These are phyloP conservation scores for Penicillium aurantiogriseum DNA, from an alignment of 2,329 filamentous ascomycete genomes.

Conservation along the genomic window DNA sequence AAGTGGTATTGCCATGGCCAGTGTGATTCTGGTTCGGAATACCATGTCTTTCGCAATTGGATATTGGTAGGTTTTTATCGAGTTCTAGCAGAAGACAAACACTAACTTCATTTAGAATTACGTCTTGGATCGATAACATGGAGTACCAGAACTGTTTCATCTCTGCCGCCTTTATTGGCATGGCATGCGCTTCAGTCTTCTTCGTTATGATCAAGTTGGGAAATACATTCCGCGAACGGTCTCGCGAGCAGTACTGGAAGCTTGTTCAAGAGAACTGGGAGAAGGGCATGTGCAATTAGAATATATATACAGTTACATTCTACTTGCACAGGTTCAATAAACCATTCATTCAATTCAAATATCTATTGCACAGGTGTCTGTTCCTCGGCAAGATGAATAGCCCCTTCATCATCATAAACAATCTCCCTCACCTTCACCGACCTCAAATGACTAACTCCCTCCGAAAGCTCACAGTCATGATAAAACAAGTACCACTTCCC, in stretches of 20 bases:
- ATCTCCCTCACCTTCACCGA: slow-evolving; percentile 75
- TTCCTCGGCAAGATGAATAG: slow-evolving; percentile 47
- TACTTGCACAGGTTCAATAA: no score
- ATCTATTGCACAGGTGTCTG: background rate
- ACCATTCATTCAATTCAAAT: background rate
- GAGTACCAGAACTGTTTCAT: slow-evolving; percentile 50
- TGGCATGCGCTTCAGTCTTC: slow-evolving; percentile 39
- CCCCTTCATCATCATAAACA: slow-evolving; percentile 65
- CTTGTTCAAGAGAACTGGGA: slow-evolving; percentile 36
- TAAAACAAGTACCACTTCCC: slow-evolving; percentile 73
- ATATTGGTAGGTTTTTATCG: slow-evolving; percentile 33
- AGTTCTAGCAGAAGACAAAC: background rate
- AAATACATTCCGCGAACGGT: slow-evolving; percentile 36
- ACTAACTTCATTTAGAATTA: slow-evolving; percentile 37
- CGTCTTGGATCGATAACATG: slow-evolving; percentile 46
- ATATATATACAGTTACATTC: background rate
- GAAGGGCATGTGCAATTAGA: slow-evolving; percentile 35
- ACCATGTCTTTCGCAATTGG: slow-evolving; percentile 50
- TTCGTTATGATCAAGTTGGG: slow-evolving; percentile 42
- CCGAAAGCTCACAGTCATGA: slow-evolving; percentile 69
- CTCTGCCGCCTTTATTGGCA: slow-evolving; percentile 39
- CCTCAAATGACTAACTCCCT: slow-evolving; percentile 68
- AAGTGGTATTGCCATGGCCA: slow-evolving; percentile 42
- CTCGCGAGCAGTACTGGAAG: slow-evolving; percentile 39
- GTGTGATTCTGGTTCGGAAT: slow-evolving; percentile 49